phyloP scores from a whole-genome alignment of 257 asterid genomes.

The Phtheirospermum japonicum region DNA sequence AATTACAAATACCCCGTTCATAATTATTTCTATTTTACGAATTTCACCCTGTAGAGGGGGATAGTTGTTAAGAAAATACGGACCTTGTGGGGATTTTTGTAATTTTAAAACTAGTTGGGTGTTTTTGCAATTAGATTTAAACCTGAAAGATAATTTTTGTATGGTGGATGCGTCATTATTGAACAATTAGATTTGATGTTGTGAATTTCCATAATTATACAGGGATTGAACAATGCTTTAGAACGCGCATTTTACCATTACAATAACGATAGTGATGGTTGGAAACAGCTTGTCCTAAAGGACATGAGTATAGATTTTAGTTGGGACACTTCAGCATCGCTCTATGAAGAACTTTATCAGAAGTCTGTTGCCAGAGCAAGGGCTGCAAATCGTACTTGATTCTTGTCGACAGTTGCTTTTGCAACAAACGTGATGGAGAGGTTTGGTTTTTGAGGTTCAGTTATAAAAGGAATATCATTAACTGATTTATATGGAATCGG shows the following conservation, averaged over 20 bases:
- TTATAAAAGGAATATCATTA: background rate
- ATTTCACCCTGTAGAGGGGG: no score
- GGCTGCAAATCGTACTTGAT: conserved; percentile 37
- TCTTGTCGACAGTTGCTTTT: background rate
- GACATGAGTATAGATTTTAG: conserved; percentile 89
- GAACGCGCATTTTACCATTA: conserved; percentile 73
- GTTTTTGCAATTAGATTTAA: no score
- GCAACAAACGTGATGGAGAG: background rate
- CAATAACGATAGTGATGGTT: conserved; percentile 45
- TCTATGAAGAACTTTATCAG: conserved; percentile 79
- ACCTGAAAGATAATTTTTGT: no score
- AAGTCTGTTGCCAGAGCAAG: conserved; percentile 71
- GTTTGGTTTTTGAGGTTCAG: conserved; percentile 15
- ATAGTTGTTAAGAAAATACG: no score
- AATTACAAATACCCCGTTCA: no score
- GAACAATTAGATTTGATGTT: no score
- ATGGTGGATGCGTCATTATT: no score
- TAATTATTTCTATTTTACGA: no score
- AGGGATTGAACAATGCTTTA: conserved; percentile 68
- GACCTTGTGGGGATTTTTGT: no score
- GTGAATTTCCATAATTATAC: conserved; percentile 20
- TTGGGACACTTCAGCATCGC: conserved; percentile 81
- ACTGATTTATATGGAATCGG: background rate
- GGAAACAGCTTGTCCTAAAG: conserved; percentile 74
- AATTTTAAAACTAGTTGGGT: no score